A percentile compares a stretch with the other conserved stretches of the same genome.
Evolutionary conservation across 768 basidiomycete species (phyloP).

Genomic region (Russula ochroleuca): DNA sequence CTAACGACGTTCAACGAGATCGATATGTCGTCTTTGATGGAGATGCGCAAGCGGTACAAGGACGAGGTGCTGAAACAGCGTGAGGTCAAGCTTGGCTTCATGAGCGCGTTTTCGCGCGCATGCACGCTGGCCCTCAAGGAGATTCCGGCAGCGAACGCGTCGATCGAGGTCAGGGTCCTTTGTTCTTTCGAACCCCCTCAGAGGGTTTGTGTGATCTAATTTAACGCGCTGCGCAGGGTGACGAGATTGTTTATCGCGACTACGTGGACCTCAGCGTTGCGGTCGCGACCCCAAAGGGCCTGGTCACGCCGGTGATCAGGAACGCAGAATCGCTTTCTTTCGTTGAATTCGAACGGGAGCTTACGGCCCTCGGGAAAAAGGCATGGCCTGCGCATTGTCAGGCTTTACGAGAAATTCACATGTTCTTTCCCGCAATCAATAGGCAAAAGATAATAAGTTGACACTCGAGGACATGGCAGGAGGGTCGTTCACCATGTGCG

Average conservation of each 20-base stretch:
- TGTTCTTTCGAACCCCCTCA: slow-evolving; percentile 33
- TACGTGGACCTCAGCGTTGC: slow-evolving; percentile 94
- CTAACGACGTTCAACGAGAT: slow-evolving; percentile 99
- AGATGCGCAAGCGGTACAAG: slow-evolving; percentile 89
- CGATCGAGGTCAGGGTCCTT: slow-evolving; percentile 54
- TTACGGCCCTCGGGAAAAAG: slow-evolving; percentile 88
- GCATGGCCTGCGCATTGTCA: slow-evolving; percentile 31
- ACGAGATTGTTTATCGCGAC: slow-evolving; percentile 89
- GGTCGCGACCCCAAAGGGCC: slow-evolving; percentile 94
- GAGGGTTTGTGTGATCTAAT: background rate
- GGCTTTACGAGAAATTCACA: slow-evolving; percentile 5
- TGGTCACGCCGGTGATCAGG: slow-evolving; percentile 93
- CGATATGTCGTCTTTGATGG: slow-evolving; percentile 95
- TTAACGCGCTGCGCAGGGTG: slow-evolving; percentile 40
- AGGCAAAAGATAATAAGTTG: slow-evolving; percentile 89
- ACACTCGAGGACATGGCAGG: slow-evolving; percentile 98
- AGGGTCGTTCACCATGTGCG: slow-evolving; percentile 97
- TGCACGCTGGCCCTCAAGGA: slow-evolving; percentile 80
- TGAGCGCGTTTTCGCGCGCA: slow-evolving; percentile 94
- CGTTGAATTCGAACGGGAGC: slow-evolving; percentile 89
- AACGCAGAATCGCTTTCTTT: slow-evolving; percentile 86
- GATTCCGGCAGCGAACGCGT: slow-evolving; percentile 91
- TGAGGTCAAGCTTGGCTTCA: slow-evolving; percentile 96
- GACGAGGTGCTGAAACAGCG: slow-evolving; percentile 84
- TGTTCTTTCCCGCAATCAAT: slow-evolving; percentile 5